Percentiles rank a stretch among this genome's conserved stretches.
phyloP scores from a whole-genome alignment of 164 flowering plant species.

The Berberis vulgaris region DNA sequence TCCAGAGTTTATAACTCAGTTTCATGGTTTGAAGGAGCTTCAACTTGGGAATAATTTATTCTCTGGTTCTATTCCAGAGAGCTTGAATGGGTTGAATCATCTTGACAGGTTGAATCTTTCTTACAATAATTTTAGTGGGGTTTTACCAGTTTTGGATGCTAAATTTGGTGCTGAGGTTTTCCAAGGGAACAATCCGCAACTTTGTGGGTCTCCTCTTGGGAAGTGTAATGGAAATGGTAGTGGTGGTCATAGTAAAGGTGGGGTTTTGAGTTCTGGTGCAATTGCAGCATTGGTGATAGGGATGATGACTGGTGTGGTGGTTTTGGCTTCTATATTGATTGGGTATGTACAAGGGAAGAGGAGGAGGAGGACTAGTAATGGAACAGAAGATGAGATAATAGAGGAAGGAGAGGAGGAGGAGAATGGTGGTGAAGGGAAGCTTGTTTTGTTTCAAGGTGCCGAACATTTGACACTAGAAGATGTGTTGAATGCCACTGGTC shows the following conservation, averaged over 20 bases:
- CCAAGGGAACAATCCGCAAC: conserved; percentile 62
- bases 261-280: conserved; percentile 71
- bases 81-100: conserved; percentile 26
- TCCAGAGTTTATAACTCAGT: conserved; percentile 61
- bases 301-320: conserved; percentile 76
- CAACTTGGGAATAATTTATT: conserved; percentile 64
- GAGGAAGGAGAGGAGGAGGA: conserved; percentile 56
- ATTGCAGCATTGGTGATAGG: conserved; percentile 92
- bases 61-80: conserved; percentile 53
- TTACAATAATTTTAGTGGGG: conserved; percentile 78
- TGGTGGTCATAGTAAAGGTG: conserved; percentile 35
- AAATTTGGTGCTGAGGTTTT: conserved; percentile 56
- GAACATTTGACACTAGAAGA: conserved; percentile 92
- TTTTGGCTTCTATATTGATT: conserved; percentile 67
- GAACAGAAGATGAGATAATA: conserved; percentile 47
- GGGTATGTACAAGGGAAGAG: conserved; percentile 79
- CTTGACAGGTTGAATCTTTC: conserved; percentile 80
- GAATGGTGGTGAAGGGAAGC: conserved; percentile 63
- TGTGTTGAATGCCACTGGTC: conserved; percentile 98
- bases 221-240: conserved; percentile 42
- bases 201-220: conserved; percentile 68
- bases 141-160: conserved; percentile 51
- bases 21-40: conserved; percentile 53
- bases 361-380: conserved; percentile 37
- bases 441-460: conserved; percentile 82